A percentile compares a stretch with the other conserved stretches of the same genome.
Conservation (phyloP, 225 moss, liverwort and hornwort genomes). For the Sphagnum contortum region DNA sequence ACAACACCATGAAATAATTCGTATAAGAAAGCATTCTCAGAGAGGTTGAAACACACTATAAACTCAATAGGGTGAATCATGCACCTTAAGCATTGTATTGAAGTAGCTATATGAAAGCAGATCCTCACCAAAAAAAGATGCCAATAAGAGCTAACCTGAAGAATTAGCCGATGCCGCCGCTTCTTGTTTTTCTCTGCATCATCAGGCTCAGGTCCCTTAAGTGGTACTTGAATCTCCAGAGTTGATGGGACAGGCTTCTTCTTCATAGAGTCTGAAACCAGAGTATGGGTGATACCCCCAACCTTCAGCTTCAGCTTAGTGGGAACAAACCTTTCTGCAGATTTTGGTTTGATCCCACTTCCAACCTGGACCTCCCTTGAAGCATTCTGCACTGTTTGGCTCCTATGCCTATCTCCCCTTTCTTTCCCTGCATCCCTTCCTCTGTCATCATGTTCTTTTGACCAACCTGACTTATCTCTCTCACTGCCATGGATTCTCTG, state of each 20-base stretch:
- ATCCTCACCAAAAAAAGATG: not conserved
- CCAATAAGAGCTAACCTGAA: slow-evolving; percentile 40
- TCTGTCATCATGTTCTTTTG: slow-evolving; percentile 15
- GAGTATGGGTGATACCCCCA: slow-evolving; percentile 57
- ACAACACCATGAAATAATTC: too few relatives aligned
- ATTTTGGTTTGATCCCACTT: slow-evolving; percentile 18
- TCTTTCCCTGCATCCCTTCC: slow-evolving; percentile 38
- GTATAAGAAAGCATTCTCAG: too few relatives aligned
- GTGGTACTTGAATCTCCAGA: slow-evolving; percentile 5
- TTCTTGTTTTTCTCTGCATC: slow-evolving; percentile 48
- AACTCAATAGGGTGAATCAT: too few relatives aligned
- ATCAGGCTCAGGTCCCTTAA: slow-evolving; percentile 37
- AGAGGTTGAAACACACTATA: too few relatives aligned
- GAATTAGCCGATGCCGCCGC: slow-evolving; percentile 75
- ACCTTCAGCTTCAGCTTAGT: slow-evolving; percentile 76
- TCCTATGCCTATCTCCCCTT: slow-evolving; percentile 22
- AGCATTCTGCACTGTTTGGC: slow-evolving; percentile 4
- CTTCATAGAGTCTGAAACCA: slow-evolving; percentile 48
- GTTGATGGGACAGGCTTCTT: slow-evolving; percentile 16
- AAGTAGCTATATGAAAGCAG: too few relatives aligned
- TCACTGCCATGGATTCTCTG: slow-evolving; percentile 33
- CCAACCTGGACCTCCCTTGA: not conserved
- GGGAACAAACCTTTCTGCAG: slow-evolving; percentile 22
- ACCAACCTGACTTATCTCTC: slow-evolving; percentile 20
- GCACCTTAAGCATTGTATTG: too few relatives aligned